These are phyloP conservation scores for Chrysanthemum lavandulifolium DNA, from an alignment of 129 eudicot species.

Conservation along the genomic window DNA sequence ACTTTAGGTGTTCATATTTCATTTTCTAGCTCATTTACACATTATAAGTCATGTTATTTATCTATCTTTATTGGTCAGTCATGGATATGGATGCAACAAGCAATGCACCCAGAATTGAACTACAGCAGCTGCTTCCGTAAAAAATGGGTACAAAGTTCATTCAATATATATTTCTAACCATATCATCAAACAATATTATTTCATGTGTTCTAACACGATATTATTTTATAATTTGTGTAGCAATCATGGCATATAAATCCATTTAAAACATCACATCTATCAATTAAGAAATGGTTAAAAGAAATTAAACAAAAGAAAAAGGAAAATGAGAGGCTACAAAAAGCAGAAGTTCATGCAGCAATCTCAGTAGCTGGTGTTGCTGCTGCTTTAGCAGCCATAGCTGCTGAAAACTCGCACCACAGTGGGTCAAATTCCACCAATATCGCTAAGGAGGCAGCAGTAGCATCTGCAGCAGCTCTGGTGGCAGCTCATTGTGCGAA, in stretches of 20 bases:
- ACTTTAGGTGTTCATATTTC: too few relatives aligned
- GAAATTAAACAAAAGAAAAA: conserved; percentile 77
- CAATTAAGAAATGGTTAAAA: conserved; percentile 85
- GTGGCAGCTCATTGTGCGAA: conserved; percentile 95
- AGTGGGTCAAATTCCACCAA: conserved; percentile 25
- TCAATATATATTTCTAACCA: background rate
- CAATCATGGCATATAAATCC: conserved; percentile 66
- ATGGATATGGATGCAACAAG: conserved; percentile 99
- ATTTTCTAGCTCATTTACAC: background rate
- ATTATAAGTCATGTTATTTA: background rate
- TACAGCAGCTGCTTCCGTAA: conserved; percentile 64
- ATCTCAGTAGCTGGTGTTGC: conserved; percentile 90
- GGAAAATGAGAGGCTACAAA: conserved; percentile 76
- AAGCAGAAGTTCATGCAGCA: conserved; percentile 92
- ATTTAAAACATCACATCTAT: conserved; percentile 41
- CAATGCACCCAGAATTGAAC: conserved; percentile 97
- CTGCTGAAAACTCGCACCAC: conserved; percentile 53
- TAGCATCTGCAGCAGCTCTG: conserved; percentile 81
- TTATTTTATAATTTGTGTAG: conserved; percentile 34
- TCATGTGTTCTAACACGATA: background rate
- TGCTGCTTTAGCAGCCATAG: conserved; percentile 90
- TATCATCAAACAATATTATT: background rate
- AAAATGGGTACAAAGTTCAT: conserved; percentile 60
- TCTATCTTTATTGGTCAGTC: conserved; percentile 45
- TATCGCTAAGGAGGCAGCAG: conserved; percentile 53